Conservation (phyloP, 108 stramenopile genomes). For the Conticribra weissflogii region DNA sequence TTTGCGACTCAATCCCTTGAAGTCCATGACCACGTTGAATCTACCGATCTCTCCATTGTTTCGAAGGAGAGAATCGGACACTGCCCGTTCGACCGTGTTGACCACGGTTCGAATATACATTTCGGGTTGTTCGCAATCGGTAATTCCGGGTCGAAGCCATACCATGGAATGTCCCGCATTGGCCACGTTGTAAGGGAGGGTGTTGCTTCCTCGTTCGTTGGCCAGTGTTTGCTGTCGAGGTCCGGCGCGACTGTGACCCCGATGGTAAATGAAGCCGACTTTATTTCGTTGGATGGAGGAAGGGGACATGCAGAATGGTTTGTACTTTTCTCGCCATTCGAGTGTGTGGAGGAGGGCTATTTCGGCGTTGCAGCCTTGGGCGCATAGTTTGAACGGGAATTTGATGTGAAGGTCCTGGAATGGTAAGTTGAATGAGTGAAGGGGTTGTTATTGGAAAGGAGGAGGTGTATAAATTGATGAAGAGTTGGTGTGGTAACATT, state of each 20-base stretch:
- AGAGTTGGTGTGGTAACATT: no score
- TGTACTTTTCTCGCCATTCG: constrained; percentile 74
- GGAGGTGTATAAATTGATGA: no score
- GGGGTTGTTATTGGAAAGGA: no score
- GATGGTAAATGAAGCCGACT: constrained; percentile 60
- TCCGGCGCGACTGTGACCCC: constrained; percentile 56
- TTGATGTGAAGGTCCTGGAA: constrained; percentile 33
- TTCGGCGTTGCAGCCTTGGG: constrained; percentile 62
- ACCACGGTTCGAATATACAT: constrained; percentile 53
- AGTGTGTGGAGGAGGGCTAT: constrained; percentile 65
- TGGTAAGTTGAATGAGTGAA: no score
- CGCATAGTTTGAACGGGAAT: constrained; percentile 69
- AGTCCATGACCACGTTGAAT: constrained; percentile 75
- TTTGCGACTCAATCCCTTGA: constrained; percentile 39
- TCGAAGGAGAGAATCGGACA: constrained; percentile 52
- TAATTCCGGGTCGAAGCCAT: constrained; percentile 59
- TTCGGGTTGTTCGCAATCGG: constrained; percentile 36
- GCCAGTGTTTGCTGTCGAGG: constrained; percentile 13
- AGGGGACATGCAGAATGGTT: constrained; percentile 68
- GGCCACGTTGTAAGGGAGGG: constrained; percentile 9
- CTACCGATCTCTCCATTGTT: constrained; percentile 66
- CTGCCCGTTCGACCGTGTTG: constrained; percentile 59
- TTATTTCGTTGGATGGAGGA: constrained; percentile 54
- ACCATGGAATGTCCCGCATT: constrained; percentile 61
- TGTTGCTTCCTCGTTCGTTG: constrained; percentile 14